phyloP scores from a whole-genome alignment of 805 yeast genomes.

The Candida boidinii region DNA sequence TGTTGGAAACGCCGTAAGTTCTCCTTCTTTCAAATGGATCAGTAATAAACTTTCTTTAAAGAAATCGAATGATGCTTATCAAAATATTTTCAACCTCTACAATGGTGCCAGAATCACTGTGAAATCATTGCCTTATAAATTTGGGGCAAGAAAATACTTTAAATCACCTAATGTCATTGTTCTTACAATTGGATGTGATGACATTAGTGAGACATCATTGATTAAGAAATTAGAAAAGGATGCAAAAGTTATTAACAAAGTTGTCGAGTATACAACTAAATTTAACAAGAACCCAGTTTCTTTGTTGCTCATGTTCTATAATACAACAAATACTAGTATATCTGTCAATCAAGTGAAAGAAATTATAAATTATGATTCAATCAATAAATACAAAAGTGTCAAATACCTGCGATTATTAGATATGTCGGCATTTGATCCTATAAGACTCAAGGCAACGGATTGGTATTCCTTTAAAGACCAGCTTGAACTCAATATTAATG shows the following conservation, averaged over 20 bases:
- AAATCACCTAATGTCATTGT: constrained; percentile 33
- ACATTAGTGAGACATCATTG: neutral
- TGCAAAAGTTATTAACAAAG: constrained; percentile 11
- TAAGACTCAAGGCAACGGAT: no score
- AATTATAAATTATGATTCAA: neutral
- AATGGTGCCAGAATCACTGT: no score
- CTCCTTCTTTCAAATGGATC: no score
- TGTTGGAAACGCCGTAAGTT: no score
- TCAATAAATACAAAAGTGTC: neutral
- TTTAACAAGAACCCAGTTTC: constrained; percentile 8
- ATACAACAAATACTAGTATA: neutral
- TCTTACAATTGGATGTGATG: constrained; percentile 42
- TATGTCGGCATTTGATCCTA: no score
- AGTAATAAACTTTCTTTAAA: no score
- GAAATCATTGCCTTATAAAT: constrained; percentile 33
- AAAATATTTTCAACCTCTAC: no score
- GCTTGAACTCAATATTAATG: no score
- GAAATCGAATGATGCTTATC: no score
- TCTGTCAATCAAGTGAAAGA: neutral
- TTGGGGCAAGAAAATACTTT: constrained; percentile 29
- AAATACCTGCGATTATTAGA: neutral
- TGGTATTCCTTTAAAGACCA: no score
- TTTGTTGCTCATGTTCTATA: constrained; percentile 8
- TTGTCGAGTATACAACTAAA: constrained; percentile 11
- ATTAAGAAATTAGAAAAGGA: constrained; percentile 7